Conservation (phyloP, 1,284 basidiomycete genomes). For the Ustanciosporium gigantosporum region DNA sequence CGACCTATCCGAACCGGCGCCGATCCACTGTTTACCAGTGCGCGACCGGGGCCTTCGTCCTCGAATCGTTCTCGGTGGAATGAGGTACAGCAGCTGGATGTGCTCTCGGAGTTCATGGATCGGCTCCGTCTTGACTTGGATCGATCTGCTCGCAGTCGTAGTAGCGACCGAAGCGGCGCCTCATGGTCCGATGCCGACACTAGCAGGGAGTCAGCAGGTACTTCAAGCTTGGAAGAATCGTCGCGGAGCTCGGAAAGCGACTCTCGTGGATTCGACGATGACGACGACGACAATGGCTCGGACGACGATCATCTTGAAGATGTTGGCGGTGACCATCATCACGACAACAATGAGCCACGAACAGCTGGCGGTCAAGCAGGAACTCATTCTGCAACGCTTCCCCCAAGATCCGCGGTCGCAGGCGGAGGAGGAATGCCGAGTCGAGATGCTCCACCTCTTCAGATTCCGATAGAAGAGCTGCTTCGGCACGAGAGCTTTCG, state of each 20-base stretch:
- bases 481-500: conserved; percentile 15
- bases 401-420: background rate
- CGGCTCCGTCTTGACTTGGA: conserved; percentile 2
- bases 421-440: background rate
- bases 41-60: background rate
- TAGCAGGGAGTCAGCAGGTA: conserved; percentile 14
- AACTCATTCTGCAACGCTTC: background rate
- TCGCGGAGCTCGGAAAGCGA: conserved; percentile 6
- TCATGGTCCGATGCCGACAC: conserved; percentile 10
- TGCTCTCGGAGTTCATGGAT: conserved; percentile 16
- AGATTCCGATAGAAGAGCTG: conserved; percentile 37
- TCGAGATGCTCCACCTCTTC: conserved; percentile 18
- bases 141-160: background rate
- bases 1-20: conserved; percentile 9
- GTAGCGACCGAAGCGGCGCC: background rate
- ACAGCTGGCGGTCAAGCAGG: background rate
- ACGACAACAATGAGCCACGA: no score
- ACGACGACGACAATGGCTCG: conserved; percentile 4
- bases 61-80: background rate
- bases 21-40: conserved; percentile 5
- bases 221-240: conserved; percentile 3
- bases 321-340: no score
- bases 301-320: conserved; percentile 1
- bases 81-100: conserved; percentile 3
- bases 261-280: conserved; percentile 1